A percentile compares a stretch with the other conserved stretches of the same genome.
Conservation (phyloP, 768 basidiomycete genomes). For the Rhizopogon roseolus region DNA sequence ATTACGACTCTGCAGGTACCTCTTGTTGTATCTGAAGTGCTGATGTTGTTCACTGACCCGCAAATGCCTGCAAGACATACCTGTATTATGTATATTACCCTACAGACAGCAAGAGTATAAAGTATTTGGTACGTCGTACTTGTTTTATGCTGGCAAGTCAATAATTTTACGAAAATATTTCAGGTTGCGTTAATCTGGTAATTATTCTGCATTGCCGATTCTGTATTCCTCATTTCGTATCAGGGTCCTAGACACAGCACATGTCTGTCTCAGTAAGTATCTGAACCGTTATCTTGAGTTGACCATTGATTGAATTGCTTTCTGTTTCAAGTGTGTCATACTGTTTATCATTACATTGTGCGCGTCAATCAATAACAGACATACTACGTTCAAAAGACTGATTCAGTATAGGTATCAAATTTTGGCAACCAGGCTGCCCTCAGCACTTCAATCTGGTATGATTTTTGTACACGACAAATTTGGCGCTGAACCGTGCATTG, state of each 20-base stretch:
- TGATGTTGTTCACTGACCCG: neutral
- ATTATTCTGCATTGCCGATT: neutral
- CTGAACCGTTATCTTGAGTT: neutral
- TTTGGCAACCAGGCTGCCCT: constrained; percentile 31
- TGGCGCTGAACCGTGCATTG: neutral
- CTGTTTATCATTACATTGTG: constrained; percentile 40
- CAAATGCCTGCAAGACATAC: constrained; percentile 12
- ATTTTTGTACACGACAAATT: neutral
- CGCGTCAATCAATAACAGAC: neutral
- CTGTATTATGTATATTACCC: constrained; percentile 20
- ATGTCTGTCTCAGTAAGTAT: constrained; percentile 6
- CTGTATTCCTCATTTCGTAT: neutral
- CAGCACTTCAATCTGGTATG: constrained; percentile 32
- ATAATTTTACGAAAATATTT: neutral
- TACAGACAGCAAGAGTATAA: constrained; percentile 7
- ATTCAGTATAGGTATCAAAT: constrained; percentile 30
- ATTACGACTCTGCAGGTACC: constrained; percentile 18
- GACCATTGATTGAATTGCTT: neutral
- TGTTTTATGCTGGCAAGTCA: neutral
- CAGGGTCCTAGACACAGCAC: constrained; percentile 6
- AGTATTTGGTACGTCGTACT: constrained; percentile 8
- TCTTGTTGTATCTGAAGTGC: neutral
- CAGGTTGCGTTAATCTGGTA: constrained; percentile 8
- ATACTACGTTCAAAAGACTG: neutral
- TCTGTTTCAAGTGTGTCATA: constrained; percentile 10